phyloP scores from a whole-genome alignment of 129 eudicot genomes.

The Smallanthus sonchifolius region DNA sequence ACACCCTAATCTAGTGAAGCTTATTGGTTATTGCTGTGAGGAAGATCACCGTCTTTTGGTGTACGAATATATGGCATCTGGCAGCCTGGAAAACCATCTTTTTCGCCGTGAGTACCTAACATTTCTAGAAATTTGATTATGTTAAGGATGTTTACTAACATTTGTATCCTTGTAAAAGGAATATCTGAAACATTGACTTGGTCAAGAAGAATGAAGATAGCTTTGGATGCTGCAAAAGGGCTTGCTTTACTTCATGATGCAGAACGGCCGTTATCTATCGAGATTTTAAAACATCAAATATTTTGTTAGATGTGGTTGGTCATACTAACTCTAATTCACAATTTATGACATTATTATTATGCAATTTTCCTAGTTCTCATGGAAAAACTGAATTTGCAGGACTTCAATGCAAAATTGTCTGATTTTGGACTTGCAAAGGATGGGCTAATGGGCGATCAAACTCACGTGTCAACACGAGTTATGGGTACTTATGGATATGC shows the following conservation, averaged over 20 bases:
- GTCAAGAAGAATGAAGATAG: slow-evolving; percentile 82
- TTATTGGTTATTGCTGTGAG: slow-evolving; percentile 93
- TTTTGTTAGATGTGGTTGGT: slow-evolving; percentile 84
- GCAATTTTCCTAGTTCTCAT: background rate
- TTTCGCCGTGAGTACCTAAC: slow-evolving; percentile 65
- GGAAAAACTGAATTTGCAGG: slow-evolving; percentile 40
- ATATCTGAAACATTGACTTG: slow-evolving; percentile 29
- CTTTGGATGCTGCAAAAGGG: slow-evolving; percentile 91
- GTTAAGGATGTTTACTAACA: background rate
- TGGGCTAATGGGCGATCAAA: slow-evolving; percentile 93
- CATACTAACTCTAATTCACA: background rate
- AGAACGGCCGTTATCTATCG: slow-evolving; percentile 85
- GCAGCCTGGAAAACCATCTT: slow-evolving; percentile 87
- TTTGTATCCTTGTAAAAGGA: too few relatives aligned
- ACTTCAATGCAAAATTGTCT: slow-evolving; percentile 83
- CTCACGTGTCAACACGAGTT: slow-evolving; percentile 94
- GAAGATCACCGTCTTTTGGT: slow-evolving; percentile 90
- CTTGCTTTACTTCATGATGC: slow-evolving; percentile 97
- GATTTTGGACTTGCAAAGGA: slow-evolving; percentile 95
- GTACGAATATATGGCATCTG: slow-evolving; percentile 93
- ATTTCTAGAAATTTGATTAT: background rate
- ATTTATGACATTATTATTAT: too few relatives aligned
- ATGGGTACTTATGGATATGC: slow-evolving; percentile 98
- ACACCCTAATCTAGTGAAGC: slow-evolving; percentile 86
- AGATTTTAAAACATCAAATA: slow-evolving; percentile 91